Evolutionary conservation across 768 basidiomycete genomes (phyloP).

Genomic region (Trametes coccinea): DNA sequence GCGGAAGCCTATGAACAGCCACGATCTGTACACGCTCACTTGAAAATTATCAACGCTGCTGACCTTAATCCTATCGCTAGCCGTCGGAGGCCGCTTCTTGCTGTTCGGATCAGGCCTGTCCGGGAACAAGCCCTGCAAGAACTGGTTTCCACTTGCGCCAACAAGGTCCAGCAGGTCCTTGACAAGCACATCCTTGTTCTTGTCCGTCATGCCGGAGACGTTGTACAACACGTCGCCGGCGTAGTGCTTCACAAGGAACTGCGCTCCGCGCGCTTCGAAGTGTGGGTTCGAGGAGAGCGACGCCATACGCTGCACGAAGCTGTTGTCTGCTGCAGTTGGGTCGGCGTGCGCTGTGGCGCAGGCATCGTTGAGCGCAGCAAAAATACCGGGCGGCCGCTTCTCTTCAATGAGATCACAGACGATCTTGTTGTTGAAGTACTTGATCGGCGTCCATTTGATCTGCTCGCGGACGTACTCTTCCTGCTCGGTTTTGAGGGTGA

Average conservation of each 20-base stretch:
- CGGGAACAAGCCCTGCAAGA: slow-evolving; percentile 87
- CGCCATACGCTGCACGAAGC: slow-evolving; percentile 90
- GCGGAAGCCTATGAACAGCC: slow-evolving; percentile 70
- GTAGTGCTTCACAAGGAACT: slow-evolving; percentile 95
- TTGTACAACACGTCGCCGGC: slow-evolving; percentile 99
- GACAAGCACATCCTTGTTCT: slow-evolving; percentile 97
- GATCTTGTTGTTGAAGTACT: slow-evolving; percentile 98
- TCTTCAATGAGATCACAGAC: slow-evolving; percentile 99
- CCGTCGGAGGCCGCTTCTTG: slow-evolving; percentile 97
- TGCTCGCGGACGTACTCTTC: slow-evolving; percentile 98
- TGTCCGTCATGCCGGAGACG: slow-evolving; percentile 97
- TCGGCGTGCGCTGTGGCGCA: slow-evolving; percentile 98
- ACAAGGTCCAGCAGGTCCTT: slow-evolving; percentile 94
- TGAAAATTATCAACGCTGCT: slow-evolving; percentile 5
- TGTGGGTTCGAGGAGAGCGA: slow-evolving; percentile 83
- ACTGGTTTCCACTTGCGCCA: slow-evolving; percentile 74
- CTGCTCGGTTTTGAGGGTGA: slow-evolving; percentile 98
- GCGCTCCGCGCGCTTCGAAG: slow-evolving; percentile 91
- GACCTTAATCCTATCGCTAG: slow-evolving; percentile 97
- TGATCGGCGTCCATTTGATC: slow-evolving; percentile 99
- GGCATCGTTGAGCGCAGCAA: slow-evolving; percentile 98
- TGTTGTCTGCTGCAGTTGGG: slow-evolving; percentile 92
- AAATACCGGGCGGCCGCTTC: slow-evolving; percentile 92
- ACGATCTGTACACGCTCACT: background rate
- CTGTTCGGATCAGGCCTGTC: slow-evolving; percentile 94